Evolutionary conservation across 2,329 filamentous ascomycete genomes (phyloP).

Genomic region (Calonectria fujianensis): DNA sequence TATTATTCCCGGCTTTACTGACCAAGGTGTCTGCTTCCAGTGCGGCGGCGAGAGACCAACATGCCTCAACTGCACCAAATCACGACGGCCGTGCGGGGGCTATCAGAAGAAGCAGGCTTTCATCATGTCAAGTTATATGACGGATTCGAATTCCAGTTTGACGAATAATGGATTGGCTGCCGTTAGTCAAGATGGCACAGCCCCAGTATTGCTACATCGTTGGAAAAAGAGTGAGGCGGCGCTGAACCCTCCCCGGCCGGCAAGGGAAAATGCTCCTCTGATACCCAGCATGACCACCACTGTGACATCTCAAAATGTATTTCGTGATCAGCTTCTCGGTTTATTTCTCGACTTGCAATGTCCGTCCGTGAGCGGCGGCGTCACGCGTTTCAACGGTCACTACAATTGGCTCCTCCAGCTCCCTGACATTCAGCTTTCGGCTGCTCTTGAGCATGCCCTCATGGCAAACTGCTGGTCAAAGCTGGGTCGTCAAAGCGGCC

Average conservation of each 20-base stretch:
- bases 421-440: not conserved
- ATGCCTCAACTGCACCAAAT: slow-evolving; percentile 32
- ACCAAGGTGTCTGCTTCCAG: not conserved
- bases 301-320: slow-evolving; percentile 20
- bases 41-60: slow-evolving; percentile 36
- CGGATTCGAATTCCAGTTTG: not conserved
- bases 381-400: slow-evolving; percentile 12
- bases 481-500: slow-evolving; percentile 2
- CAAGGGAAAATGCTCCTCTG: not conserved
- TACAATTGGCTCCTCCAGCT: slow-evolving; percentile 37
- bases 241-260: not conserved
- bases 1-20: not conserved
- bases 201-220: slow-evolving; percentile 27
- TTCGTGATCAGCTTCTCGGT: slow-evolving; percentile 29
- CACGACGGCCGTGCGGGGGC: slow-evolving; percentile 34
- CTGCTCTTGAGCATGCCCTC: slow-evolving; percentile 33
- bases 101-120: slow-evolving; percentile 36
- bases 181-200: not conserved
- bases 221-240: slow-evolving; percentile 8
- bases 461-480: slow-evolving; percentile 33
- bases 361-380: slow-evolving; percentile 1
- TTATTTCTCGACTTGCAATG: slow-evolving; percentile 25
- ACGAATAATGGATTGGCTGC: not conserved
- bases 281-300: not conserved
- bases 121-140: slow-evolving; percentile 29